Evolutionary conservation across 345 rosid species (phyloP).

Genomic region (Syzygium jambos): DNA sequence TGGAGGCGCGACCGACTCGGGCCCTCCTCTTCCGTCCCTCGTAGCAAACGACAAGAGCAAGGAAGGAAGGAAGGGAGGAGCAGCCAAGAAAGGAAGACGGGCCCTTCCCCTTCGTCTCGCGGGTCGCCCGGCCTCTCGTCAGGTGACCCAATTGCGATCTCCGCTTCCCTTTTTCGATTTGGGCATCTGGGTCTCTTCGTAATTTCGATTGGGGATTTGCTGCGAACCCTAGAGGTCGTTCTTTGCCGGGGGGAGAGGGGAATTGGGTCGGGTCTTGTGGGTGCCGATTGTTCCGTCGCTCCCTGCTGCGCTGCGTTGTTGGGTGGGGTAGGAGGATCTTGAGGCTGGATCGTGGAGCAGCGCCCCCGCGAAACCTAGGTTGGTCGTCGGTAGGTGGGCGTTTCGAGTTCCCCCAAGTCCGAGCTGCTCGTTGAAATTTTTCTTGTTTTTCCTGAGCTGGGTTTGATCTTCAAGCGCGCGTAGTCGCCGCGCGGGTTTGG

Average conservation of each 20-base stretch:
- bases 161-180: background rate
- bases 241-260: background rate
- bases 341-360: background rate
- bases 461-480: background rate
- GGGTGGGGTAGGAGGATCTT: background rate
- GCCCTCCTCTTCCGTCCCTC: background rate
- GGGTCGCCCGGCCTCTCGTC: background rate
- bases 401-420: background rate
- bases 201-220: background rate
- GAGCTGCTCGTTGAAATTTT: background rate
- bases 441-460: background rate
- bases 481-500: background rate
- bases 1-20: background rate
- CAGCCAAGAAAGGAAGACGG: background rate
- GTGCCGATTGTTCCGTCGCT: background rate
- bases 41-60: background rate
- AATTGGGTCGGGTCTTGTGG: background rate
- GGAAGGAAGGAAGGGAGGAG: background rate
- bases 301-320: background rate
- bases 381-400: background rate
- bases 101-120: background rate
- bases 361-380: background rate
- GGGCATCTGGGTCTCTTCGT: background rate
- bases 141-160: background rate
- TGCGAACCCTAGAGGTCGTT: background rate